A percentile compares a stretch with the other conserved stretches of the same genome.
phyloP scores from a whole-genome alignment of 164 flowering plant genomes.

The grape (Vitis vinifera) region ASM3070453v1 NC_081815.1:5261501-5262000 shows the following conservation, averaged over 20 bases:
- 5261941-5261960: conserved; percentile 79
- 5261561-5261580: conserved; percentile 55
- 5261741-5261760: conserved; percentile 62
- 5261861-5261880: conserved; percentile 62
- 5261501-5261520: conserved; percentile 9
- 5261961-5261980: not conserved
- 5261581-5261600: conserved; percentile 76
- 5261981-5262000: not conserved
- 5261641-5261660: conserved; percentile 66
- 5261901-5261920: conserved; percentile 85
- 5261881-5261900: conserved; percentile 99
- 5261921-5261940: conserved; percentile 98
- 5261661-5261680: conserved; percentile 61
- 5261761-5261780: conserved; percentile 59
- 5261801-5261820: conserved; percentile 71
- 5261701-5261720: conserved; percentile 51
- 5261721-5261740: conserved; percentile 35
- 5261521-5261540: conserved; percentile 15
- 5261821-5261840: conserved; percentile 52
- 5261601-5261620: conserved; percentile 70
- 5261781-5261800: conserved; percentile 56
- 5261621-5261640: conserved; percentile 55
- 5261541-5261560: conserved; percentile 27
- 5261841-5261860: conserved; percentile 55
- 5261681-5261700: conserved; percentile 70